Percentiles rank a stretch among this genome's conserved stretches.
Evolutionary conservation across 345 rosid species (phyloP).

Genomic region (Microthlaspi erraticum): DNA sequence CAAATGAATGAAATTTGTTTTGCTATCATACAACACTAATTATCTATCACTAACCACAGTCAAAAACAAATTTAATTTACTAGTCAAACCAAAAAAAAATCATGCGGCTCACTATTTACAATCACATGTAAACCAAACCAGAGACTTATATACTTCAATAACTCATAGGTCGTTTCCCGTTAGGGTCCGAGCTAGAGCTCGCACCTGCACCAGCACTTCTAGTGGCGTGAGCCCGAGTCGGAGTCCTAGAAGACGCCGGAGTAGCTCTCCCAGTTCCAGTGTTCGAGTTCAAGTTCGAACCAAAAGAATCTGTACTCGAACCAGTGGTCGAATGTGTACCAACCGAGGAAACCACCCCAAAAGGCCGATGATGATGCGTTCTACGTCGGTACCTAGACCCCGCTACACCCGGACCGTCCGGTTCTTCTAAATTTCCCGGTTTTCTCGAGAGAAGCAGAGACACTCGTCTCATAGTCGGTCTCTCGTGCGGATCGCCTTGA

Average conservation of each 20-base stretch:
- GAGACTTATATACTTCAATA: slow-evolving; percentile 38
- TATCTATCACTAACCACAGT: slow-evolving; percentile 6
- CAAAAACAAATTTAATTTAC: background rate
- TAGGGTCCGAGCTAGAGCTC: slow-evolving; percentile 47
- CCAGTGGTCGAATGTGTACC: slow-evolving; percentile 47
- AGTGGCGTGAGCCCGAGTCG: slow-evolving; percentile 24
- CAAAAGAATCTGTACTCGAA: slow-evolving; percentile 48
- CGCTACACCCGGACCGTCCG: slow-evolving; percentile 68
- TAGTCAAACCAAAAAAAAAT: background rate
- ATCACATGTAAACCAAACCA: slow-evolving; percentile 12
- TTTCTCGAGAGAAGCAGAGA: slow-evolving; percentile 71
- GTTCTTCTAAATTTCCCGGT: slow-evolving; percentile 64
- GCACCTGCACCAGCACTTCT: slow-evolving; percentile 43
- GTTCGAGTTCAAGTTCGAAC: slow-evolving; percentile 52
- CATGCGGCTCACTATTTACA: slow-evolving; percentile 34
- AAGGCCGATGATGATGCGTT: slow-evolving; percentile 56
- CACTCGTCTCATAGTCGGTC: slow-evolving; percentile 74
- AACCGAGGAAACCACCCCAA: slow-evolving; percentile 50
- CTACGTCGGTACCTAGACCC: slow-evolving; percentile 69
- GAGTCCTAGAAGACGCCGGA: slow-evolving; percentile 39
- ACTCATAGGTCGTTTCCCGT: slow-evolving; percentile 62
- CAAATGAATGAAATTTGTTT: slow-evolving; percentile 29
- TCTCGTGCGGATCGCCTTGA: slow-evolving; percentile 72
- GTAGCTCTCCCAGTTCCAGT: slow-evolving; percentile 39
- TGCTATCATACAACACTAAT: slow-evolving; percentile 9